Conservation (phyloP, 2,329 filamentous ascomycete species). For the Juglanconis oblonga region DNA sequence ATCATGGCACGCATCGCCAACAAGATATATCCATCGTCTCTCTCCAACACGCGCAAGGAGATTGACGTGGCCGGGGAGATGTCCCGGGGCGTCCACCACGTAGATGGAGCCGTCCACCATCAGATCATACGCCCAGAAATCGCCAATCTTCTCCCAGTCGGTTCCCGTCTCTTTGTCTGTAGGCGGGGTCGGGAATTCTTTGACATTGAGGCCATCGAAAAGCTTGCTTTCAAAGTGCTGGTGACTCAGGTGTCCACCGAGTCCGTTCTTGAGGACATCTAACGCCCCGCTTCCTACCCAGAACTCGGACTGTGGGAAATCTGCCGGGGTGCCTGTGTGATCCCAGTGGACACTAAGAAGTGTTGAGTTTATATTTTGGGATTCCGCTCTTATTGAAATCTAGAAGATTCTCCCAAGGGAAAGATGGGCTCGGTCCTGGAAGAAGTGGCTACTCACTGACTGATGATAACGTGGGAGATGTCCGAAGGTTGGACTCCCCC, state of each 20-base stretch:
- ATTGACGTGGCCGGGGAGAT: slow-evolving; percentile 50
- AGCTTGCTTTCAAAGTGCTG: slow-evolving; percentile 30
- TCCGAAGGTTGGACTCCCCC: slow-evolving; percentile 19
- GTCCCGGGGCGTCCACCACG: slow-evolving; percentile 48
- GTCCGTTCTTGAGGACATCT: slow-evolving; percentile 34
- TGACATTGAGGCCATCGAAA: slow-evolving; percentile 30
- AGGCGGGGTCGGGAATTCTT: slow-evolving; percentile 38
- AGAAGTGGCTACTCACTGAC: slow-evolving; percentile 31
- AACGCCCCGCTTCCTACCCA: slow-evolving; percentile 47
- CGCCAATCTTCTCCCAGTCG: slow-evolving; percentile 36
- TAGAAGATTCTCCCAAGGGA: too few species aligned
- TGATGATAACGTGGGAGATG: slow-evolving; percentile 38
- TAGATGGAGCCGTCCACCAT: slow-evolving; percentile 44
- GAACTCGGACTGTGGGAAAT: slow-evolving; percentile 47
- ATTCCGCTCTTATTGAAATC: too few species aligned
- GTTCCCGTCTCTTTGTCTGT: background rate
- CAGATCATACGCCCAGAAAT: slow-evolving; percentile 45
- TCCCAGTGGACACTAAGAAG: slow-evolving; percentile 47
- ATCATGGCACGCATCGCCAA: slow-evolving; percentile 54
- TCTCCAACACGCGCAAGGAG: slow-evolving; percentile 39
- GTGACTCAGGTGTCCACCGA: slow-evolving; percentile 26
- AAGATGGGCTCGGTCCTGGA: too few species aligned
- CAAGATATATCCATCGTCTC: slow-evolving; percentile 44
- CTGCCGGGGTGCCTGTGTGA: slow-evolving; percentile 52
- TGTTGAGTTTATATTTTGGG: too few species aligned